These are phyloP conservation scores for Pichia sp. DNA, from an alignment of 1,139 yeast species.

Conservation along the genomic window DNA sequence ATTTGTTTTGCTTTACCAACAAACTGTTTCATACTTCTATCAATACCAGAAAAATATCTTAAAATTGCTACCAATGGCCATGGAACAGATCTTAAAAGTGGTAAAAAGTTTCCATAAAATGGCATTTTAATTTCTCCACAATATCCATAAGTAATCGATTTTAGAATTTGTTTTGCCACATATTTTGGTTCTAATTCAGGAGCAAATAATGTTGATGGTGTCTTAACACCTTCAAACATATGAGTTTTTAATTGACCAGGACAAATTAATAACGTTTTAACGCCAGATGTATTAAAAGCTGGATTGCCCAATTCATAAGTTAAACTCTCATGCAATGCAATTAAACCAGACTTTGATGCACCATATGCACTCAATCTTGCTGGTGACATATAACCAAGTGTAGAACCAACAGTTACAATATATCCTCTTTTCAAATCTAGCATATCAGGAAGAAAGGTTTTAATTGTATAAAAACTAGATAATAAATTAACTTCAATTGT, in stretches of 20 bases:
- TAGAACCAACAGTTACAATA: conserved; percentile 74
- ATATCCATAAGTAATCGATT: conserved; percentile 52
- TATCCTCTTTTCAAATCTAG: conserved; percentile 57
- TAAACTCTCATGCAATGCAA: conserved; percentile 78
- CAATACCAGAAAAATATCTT: conserved; percentile 57
- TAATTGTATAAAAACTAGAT: conserved; percentile 64
- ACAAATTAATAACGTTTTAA: conserved; percentile 68
- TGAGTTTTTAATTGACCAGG: conserved; percentile 80
- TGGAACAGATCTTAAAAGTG: conserved; percentile 64
- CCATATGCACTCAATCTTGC: conserved; percentile 79
- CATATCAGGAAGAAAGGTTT: conserved; percentile 71
- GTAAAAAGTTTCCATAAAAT: conserved; percentile 65
- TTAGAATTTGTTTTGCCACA: conserved; percentile 56
- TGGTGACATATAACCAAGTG: conserved; percentile 79
- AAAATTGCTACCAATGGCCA: conserved; percentile 59
- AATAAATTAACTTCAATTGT: conserved; percentile 60
- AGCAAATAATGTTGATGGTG: conserved; percentile 71
- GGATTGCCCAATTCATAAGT: conserved; percentile 64
- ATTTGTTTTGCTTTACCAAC: conserved; percentile 18
- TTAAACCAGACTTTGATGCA: conserved; percentile 80
- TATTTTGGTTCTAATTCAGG: conserved; percentile 68
- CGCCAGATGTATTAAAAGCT: conserved; percentile 40
- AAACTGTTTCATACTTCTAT: conserved; percentile 44
- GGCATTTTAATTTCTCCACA: conserved; percentile 71
- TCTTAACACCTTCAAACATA: conserved; percentile 63